These are phyloP conservation scores for Clathrospora elynae DNA, from an alignment of 2,329 filamentous ascomycete genomes.

Conservation along the genomic window DNA sequence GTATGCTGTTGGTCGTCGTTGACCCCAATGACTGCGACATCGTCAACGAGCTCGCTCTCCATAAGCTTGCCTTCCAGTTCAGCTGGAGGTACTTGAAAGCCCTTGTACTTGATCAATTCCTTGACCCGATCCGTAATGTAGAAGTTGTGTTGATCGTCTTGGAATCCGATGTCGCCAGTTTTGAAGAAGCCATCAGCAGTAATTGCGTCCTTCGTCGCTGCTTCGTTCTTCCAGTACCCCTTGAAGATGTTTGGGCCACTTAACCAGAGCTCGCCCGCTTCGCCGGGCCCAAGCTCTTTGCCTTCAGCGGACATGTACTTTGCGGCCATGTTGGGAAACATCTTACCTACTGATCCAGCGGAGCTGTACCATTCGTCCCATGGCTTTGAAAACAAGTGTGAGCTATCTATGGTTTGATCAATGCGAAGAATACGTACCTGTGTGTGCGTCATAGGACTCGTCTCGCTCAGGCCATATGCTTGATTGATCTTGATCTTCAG, in stretches of 20 bases:
- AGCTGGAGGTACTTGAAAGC: conserved; percentile 38
- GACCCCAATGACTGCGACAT: conserved; percentile 36
- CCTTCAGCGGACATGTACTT: conserved; percentile 71
- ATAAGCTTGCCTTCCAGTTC: conserved; percentile 38
- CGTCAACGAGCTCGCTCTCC: conserved; percentile 30
- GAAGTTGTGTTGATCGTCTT: conserved; percentile 34
- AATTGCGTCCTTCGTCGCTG: conserved; percentile 71
- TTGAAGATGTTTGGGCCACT: conserved; percentile 79
- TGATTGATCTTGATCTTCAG: conserved; percentile 56
- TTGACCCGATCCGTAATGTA: conserved; percentile 42
- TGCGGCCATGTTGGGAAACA: conserved; percentile 77
- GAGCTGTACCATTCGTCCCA: conserved; percentile 34
- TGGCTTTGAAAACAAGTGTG: conserved; percentile 16
- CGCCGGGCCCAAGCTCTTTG: conserved; percentile 63
- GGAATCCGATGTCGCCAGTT: conserved; percentile 38
- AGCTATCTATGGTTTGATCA: too few relatives aligned
- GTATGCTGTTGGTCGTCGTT: conserved; percentile 34
- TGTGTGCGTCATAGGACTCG: conserved; percentile 32
- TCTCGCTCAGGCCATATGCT: conserved; percentile 34
- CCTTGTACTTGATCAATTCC: conserved; percentile 43
- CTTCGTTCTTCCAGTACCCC: conserved; percentile 75
- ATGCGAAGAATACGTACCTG: conserved; percentile 17
- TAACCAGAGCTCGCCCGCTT: conserved; percentile 66
- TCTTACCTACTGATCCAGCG: conserved; percentile 74
- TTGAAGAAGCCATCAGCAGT: conserved; percentile 68